These are phyloP conservation scores for Leccinum fallax DNA, from an alignment of 1,284 basidiomycete genomes.

Conservation along the genomic window DNA sequence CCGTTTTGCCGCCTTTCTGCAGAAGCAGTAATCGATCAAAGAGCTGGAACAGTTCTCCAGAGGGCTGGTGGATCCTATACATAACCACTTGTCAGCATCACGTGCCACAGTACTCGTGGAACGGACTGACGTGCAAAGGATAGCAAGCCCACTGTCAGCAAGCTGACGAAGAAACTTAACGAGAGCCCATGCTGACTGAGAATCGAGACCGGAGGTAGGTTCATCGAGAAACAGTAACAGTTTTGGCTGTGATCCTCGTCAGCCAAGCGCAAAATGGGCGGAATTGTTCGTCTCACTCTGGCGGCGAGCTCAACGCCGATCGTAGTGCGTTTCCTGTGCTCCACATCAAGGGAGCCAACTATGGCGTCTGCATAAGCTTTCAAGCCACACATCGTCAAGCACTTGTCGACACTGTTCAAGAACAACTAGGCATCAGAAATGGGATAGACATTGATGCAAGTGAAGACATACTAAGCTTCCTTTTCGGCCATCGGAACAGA, in stretches of 20 bases:
- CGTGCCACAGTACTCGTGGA: constrained; percentile 22
- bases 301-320: constrained; percentile 84
- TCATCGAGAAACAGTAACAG: constrained; percentile 84
- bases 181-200: constrained; percentile 87
- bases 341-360: constrained; percentile 76
- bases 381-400: constrained; percentile 79
- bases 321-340: constrained; percentile 80
- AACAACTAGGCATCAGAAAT: background rate
- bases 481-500: constrained; percentile 72
- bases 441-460: background rate
- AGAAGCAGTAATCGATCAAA: constrained; percentile 66
- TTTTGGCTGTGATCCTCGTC: constrained; percentile 49
- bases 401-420: constrained; percentile 64
- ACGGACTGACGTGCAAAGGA: constrained; percentile 67
- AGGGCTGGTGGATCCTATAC: constrained; percentile 46
- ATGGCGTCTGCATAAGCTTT: constrained; percentile 72
- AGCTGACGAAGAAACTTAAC: constrained; percentile 76
- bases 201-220: constrained; percentile 85
- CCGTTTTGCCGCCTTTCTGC: constrained; percentile 69
- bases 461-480: constrained; percentile 62
- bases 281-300: constrained; percentile 40
- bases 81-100: background rate
- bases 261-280: background rate
- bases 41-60: constrained; percentile 64
- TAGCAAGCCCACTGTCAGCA: constrained; percentile 74